Base-by-base conservation (phyloP, 305 asterid genomes). In the Ruellia speciosa region DNA sequence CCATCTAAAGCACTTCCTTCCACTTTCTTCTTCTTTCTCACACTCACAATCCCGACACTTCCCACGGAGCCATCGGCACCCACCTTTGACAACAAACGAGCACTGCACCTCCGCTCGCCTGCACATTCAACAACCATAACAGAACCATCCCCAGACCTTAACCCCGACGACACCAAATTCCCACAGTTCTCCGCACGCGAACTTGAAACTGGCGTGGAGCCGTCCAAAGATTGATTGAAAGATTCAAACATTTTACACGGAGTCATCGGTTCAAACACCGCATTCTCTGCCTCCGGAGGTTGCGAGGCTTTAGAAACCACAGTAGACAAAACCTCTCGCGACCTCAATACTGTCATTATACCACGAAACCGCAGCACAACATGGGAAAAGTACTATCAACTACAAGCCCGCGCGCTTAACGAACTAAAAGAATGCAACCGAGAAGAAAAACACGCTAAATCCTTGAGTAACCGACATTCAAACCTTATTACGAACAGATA, bases 301-400 rank as follows among this genome's bases (percentile, higher is more conserved):
- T 52, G 65, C 34, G 67, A 51, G 37, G 50, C 14, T 60, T 69
- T 70, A n/a, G 71, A 28, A 52, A 70, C 28, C 43, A 54, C 43
- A 9, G 65, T 31, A 12, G 80, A 31, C 64, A 46, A 39, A 52
- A 68, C 63, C 62, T 67, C 64, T 37, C 88, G 79, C 18, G 90
- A 86, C 79, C 95, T 77, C 74, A 75, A 52, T 37, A 73, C 78
- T 50, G 80, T 75, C 94, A 86, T 89, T 62, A 12, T 46, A 34
- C 31, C 11, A 51, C 59, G 9, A 51, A 18, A 68, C 76, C 70
- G 11, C 19, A 47, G 11, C 9, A 47, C 8, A 15, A 56, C 6
- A 37, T 1, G 14, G 28, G 34, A 41, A 58, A 48, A 7, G 14
- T 24, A 24, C 31, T 2, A 61, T 13, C 54, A 52, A 18, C 14